Base-by-base conservation (phyloP, 2,329 filamentous ascomycete genomes). In the Fusarium bactridioides region DNA sequence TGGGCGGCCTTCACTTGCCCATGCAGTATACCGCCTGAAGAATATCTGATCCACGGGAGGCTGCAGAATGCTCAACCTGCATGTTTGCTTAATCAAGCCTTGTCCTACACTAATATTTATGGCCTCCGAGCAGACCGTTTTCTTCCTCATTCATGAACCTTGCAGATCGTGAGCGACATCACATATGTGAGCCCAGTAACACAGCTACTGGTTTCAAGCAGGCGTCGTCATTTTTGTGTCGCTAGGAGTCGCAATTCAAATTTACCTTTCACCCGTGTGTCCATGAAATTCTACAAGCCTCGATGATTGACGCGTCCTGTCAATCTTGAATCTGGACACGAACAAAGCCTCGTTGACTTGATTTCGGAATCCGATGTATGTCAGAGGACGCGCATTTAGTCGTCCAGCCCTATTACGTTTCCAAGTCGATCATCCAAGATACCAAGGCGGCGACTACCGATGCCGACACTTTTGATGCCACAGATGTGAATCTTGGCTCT, bases 381-480 rank as follows among this genome's bases (percentile, higher is more conserved):
- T 29, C 27, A 50, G 23, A 56, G 51, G 44, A 47, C 29, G 21
- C 48, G 45, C 40, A 41, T 63, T 47, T 33, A 13, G 23, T 33
- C 35, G 21, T 37, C 44, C 47, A 70, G 58, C 61, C 69, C 55
- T 72, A 60, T 68, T 40, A 41, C 38, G 40, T 44, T 55, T 37
- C 37, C 43, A 59, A 59, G 65, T 59, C 59, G 70, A 73, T 70
- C 58, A 56, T 56, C 37, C 57, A 47, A 67, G 25, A 44, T 56
- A 62, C 70, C 70, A 71, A 73, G 66, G 54, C 66, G 61, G 67
- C 41, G 62, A 48, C 70, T 64, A 56, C 70, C 70, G 70, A 71
- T 58, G 58, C 48, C 48, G 72, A 72, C 41, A 43, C 50, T 27
- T 68, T 27, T 21, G 67, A 55, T 55, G 53, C 41, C 53, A 55